Conservation (phyloP, 768 basidiomycete genomes). For the Leccinellum albellum region DNA sequence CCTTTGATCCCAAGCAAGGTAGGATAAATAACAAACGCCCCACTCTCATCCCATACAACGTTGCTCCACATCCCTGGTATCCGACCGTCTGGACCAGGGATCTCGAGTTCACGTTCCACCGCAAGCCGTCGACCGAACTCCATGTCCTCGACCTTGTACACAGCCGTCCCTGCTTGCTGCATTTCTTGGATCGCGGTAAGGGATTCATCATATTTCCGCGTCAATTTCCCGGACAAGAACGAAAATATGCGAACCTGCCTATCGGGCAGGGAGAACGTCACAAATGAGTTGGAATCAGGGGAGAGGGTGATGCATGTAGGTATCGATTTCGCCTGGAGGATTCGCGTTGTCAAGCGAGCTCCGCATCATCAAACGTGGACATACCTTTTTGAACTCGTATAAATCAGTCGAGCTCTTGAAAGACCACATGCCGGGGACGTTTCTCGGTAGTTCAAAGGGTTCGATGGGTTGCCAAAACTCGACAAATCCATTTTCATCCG, state of each 20-base stretch:
- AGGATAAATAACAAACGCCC: constrained; percentile 90
- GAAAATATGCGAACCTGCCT: constrained; percentile 93
- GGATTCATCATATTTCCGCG: constrained; percentile 93
- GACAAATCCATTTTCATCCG: constrained; percentile 90
- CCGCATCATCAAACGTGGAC: constrained; percentile 2
- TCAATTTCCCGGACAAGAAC: constrained; percentile 84
- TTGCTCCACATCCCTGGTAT: constrained; percentile 79
- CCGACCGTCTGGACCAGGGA: constrained; percentile 69
- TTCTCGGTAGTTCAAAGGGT: constrained; percentile 80
- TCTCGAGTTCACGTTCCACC: constrained; percentile 85
- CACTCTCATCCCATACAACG: constrained; percentile 97
- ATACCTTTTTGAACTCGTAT: constrained; percentile 97
- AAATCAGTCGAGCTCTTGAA: constrained; percentile 90
- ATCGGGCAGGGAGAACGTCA: constrained; percentile 90
- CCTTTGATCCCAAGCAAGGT: constrained; percentile 95
- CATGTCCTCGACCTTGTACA: constrained; percentile 95
- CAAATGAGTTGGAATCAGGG: constrained; percentile 84
- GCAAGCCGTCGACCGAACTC: constrained; percentile 98
- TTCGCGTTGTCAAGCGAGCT: background rate
- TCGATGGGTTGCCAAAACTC: constrained; percentile 95
- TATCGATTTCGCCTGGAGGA: constrained; percentile 74
- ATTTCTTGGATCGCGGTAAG: constrained; percentile 92
- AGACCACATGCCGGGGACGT: constrained; percentile 77
- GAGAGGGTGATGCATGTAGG: constrained; percentile 92
- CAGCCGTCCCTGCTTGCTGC: constrained; percentile 96